Base-by-base conservation (phyloP, 495 filamentous ascomycete species). In the Penicillium lividum region DNA sequence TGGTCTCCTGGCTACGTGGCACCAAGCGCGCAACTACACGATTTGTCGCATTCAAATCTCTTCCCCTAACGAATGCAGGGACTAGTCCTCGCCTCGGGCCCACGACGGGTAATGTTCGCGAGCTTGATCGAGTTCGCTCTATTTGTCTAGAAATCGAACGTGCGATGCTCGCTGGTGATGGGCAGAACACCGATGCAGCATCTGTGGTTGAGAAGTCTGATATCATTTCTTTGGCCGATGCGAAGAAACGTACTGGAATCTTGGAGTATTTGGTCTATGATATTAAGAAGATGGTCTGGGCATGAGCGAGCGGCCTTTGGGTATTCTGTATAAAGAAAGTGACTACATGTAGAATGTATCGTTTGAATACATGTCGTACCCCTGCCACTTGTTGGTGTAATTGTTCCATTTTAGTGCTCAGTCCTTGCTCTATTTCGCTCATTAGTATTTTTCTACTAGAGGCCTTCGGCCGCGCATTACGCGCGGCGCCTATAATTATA, bases 231-330 rank as follows among this genome's bases (percentile, higher is more conserved):
- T 65, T 94, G 59, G 83, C 81, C 3, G 92, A 97, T 68, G 94
- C 94, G 58, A 92, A 83, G 84, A 91, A 84, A 76, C 90, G 87
- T 54, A 97, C 93, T 3, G 89, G 91, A 6, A 77, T 92, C 66
- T 68, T 98, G 44, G 93, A 98, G 77, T 85, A 91, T 69, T 70
- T 92, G 66, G 89, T 89, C 9, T 89, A 97, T 77, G 86, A 86
- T 56, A 77, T 97, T 51, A 96, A 93, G 82, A 93, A 90, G 80
- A 72, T 97, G 71, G 90, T 97, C 27, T 97, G 93, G 93, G 90
- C 89, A 56, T 94, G 65, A 66, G 13, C 31, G 11, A 10, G 11
- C 16, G 18, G 15, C 28, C 5, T 49, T 29, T 18, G 31, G 16
- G 16, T 18, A 25, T 9, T 51, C 22, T 22, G 22, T 22, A 22